Evolutionary conservation across 2,329 filamentous ascomycete species (phyloP), one percentile per base, ranked within the genome.

Genomic region (Cladosporium sp.): DNA sequence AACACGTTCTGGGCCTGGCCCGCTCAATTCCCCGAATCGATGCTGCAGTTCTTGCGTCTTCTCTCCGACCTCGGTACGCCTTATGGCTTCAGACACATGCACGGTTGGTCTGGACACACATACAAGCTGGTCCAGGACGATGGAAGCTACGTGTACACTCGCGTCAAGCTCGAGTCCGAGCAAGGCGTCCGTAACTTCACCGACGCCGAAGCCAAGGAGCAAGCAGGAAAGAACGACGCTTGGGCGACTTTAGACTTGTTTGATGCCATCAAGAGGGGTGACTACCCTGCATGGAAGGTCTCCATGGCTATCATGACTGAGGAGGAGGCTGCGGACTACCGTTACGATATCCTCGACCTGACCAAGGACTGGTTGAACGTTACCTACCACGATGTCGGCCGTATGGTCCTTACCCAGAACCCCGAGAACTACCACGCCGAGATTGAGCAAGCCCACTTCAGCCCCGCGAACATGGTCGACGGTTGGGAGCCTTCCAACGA

Each of bases 381-480:
- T 64, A 68, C 2, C 65, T 50, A 50, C 47, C 47, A 43, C 39
- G 41, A 68, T 8, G 68, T 82, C 30, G 80, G 80, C 13, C 70
- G 70, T 38, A 64, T 83, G 56, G 75, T 71, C 0, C 63, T 83
- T 9, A 76, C 80, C 57, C 66, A 68, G 44, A 81, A 80, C 53
- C 70, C 72, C 1, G 68, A 78, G 48, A 86, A 88, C 68, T 87
- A 86, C 70, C 86, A 86, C 60, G 41, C 39, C 47, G 84, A 89
- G 61, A 79, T 85, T 41, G 84, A 88, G 64, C 83, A 87, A 67
- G 78, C 80, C 0, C 80, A 81, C 0, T 88, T 87, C 60, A 82
- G 80, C 0, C 84, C 84, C 0, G 79, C 78, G 0, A 82, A 79
- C 53, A 70, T 87, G 63, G 80, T 85, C 0, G 83, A 82, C 0